Conservation (phyloP, 176 grass and related monocot genomes). For the Ensete ventricosum region DNA sequence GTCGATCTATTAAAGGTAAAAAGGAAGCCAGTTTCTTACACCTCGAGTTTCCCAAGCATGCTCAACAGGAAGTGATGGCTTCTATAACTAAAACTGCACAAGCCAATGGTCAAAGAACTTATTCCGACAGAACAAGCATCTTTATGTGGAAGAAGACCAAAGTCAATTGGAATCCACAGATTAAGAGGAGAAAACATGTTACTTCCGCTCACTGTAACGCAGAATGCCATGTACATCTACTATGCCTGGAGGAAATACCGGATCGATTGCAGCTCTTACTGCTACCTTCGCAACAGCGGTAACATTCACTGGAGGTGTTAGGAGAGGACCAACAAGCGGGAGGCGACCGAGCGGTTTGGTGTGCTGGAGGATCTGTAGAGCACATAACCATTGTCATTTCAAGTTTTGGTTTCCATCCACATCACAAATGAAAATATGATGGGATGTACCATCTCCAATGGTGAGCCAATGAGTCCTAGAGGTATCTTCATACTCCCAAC, state of each 20-base stretch:
- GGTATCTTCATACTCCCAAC: constrained; percentile 78
- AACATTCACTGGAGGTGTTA: constrained; percentile 72
- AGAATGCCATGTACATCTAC: constrained; percentile 71
- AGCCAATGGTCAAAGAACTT: not conserved
- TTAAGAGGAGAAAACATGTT: not conserved
- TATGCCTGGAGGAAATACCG: constrained; percentile 80
- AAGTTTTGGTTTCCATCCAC: not conserved
- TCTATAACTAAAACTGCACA: not conserved
- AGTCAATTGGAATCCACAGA: not conserved
- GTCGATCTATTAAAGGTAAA: not conserved
- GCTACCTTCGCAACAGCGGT: constrained; percentile 57
- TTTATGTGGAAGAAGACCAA: not conserved
- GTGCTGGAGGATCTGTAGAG: constrained; percentile 54
- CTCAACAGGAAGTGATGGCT: not conserved
- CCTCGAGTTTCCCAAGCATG: not conserved
- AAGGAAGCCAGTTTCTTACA: not conserved
- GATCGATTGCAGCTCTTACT: constrained; percentile 68
- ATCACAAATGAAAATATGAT: not conserved
- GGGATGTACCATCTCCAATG: constrained; percentile 57
- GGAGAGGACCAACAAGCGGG: constrained; percentile 58
- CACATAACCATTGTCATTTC: constrained; percentile 3
- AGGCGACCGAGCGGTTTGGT: constrained; percentile 55
- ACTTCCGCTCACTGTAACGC: constrained; percentile 64
- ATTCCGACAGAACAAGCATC: not conserved
- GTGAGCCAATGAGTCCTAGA: constrained; percentile 70